Evolutionary conservation across 257 asterid species (phyloP).

Genomic region (Craterostigma plantagineum): DNA sequence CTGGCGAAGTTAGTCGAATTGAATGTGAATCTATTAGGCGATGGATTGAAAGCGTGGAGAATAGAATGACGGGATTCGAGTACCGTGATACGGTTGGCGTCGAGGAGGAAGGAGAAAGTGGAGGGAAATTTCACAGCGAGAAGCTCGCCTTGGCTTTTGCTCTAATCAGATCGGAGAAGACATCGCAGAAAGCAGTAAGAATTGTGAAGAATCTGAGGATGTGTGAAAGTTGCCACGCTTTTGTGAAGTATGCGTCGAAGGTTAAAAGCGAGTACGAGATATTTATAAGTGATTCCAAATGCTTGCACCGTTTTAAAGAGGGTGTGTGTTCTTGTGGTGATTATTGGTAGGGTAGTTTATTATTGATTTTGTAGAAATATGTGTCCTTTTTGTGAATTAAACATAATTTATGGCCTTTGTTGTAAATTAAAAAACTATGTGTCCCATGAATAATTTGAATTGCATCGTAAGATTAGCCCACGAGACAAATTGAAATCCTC

Average conservation of each 20-base stretch:
- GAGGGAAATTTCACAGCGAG: constrained; percentile 45
- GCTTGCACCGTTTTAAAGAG: constrained; percentile 64
- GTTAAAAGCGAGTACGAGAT: constrained; percentile 23
- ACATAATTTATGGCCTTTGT: no score
- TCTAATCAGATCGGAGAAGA: constrained; percentile 21
- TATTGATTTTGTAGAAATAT: no score
- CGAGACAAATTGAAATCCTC: no score
- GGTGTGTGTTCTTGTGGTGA: constrained; percentile 74
- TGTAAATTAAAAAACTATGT: no score
- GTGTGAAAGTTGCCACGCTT: constrained; percentile 56
- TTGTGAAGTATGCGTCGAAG: constrained; percentile 35
- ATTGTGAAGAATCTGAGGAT: constrained; percentile 53
- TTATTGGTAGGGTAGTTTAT: constrained; percentile 45
- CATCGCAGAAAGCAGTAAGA: constrained; percentile 20
- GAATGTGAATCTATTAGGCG: constrained; percentile 21
- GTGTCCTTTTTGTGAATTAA: no score
- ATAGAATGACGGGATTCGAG: constrained; percentile 14
- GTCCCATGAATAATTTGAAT: no score
- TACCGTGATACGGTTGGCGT: constrained; percentile 17
- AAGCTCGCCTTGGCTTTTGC: constrained; percentile 52
- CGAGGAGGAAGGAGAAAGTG: constrained; percentile 35
- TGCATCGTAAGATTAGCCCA: no score
- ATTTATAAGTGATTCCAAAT: constrained; percentile 43
- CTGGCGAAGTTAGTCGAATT: constrained; percentile 18
- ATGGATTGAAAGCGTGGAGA: constrained; percentile 26